phyloP scores from a whole-genome alignment of 148 eudicot species.

The Dysphania ambrosioides region DNA sequence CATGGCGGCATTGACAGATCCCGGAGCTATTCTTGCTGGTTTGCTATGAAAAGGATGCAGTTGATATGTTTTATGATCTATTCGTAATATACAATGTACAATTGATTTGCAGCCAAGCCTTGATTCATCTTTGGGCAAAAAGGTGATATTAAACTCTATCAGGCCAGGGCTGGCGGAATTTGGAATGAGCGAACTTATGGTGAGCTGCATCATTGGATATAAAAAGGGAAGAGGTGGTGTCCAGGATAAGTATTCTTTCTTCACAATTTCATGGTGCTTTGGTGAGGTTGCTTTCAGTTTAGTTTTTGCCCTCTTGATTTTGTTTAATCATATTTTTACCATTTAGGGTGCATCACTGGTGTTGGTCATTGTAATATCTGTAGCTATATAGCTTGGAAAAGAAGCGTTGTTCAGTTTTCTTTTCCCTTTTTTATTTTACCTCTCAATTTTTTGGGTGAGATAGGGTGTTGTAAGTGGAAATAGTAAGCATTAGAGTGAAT shows the following conservation, averaged over 20 bases:
- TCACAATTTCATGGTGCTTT: constrained; percentile 26
- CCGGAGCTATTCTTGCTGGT: constrained; percentile 92
- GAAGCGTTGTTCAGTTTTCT: constrained; percentile 25
- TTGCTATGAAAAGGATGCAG: constrained; percentile 43
- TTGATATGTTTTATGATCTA: constrained; percentile 14
- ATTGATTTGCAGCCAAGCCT: constrained; percentile 39
- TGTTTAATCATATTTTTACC: constrained; percentile 22
- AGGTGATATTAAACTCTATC: constrained; percentile 21
- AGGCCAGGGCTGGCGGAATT: constrained; percentile 39
- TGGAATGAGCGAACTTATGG: constrained; percentile 23
- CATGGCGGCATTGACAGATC: constrained; percentile 51
- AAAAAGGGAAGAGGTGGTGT: constrained; percentile 20
- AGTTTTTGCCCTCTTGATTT: constrained; percentile 19
- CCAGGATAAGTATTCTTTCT: constrained; percentile 30
- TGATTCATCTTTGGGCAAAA: constrained; percentile 24
- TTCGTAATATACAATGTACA: constrained; percentile 36
- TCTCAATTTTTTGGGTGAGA: constrained; percentile 25
- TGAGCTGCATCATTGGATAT: constrained; percentile 24
- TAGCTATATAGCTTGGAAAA: constrained; percentile 36
- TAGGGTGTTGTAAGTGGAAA: constrained; percentile 26
- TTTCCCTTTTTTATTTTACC: constrained; percentile 10
- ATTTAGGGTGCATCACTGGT: constrained; percentile 23
- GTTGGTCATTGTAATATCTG: constrained; percentile 45
- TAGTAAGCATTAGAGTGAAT: constrained; percentile 9
- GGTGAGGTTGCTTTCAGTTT: constrained; percentile 23